Evolutionary conservation across 805 yeast genomes (phyloP), one percentile per base, ranked within the genome.

Genomic region (Hemisphaericaspora nanyangensis): DNA sequence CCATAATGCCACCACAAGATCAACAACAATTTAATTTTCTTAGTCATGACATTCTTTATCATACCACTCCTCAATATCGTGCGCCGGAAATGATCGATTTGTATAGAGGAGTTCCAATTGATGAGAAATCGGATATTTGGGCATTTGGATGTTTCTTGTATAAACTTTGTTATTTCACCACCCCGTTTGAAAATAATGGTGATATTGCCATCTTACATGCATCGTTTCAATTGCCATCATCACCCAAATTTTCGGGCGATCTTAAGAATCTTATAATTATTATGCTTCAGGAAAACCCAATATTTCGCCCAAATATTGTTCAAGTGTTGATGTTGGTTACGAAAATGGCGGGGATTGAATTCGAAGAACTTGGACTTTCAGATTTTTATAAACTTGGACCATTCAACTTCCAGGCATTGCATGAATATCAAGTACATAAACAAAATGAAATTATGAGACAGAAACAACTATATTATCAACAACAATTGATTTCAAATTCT

Each of bases 61-160:
- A 91, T 55, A 91, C 99, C 0, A 91, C 99, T 4, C 95, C 96
- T 12, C 99, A 93, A 60, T 91, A 91, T 58, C 71, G 99, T 46
- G 73, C 95, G 0, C 99, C 99, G 0, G 99, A 91, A 57, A 93
- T 91, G 98, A 77, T 91, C 40, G 97, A 91, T 61, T 71, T 90
- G 18, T 82, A 83, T 56, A 70, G 88, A 34, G 85, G 89, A 6
- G 65, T 80, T 34, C 93, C 96, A 2, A 85, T 91, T 29, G 93
- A 91, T 60, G 95, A 90, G 52, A 88, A 88, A 60, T 74, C 91
- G 6, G 99, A 91, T 63, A 85, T 91, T 34, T 91, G 99, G 99
- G 99, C 99, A 0, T 65, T 91, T 34, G 99, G 99, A 8, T 82
- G 93, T 24, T 86, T 93, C 46, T 69, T 93, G 36, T 91, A 86